A percentile compares a stretch with the other conserved stretches of the same genome.
These are phyloP conservation scores for Agaricales sp. DNA, from an alignment of 1,284 basidiomycete species.

Conservation along the genomic window DNA sequence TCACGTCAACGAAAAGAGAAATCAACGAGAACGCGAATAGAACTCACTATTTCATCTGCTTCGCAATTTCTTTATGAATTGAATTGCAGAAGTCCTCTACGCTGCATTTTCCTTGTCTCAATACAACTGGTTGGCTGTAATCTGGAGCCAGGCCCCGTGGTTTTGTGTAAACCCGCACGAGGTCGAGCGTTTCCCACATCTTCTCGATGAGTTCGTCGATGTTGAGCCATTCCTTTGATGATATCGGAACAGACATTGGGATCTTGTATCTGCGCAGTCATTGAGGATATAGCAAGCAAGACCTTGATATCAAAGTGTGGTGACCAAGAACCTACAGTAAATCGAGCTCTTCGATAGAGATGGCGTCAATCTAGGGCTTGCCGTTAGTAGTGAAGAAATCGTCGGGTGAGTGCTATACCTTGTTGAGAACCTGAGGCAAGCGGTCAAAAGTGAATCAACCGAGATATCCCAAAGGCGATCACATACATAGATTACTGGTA, in stretches of 20 bases:
- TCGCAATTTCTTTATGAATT: constrained; percentile 88
- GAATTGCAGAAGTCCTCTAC: constrained; percentile 90
- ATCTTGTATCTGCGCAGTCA: constrained; percentile 65
- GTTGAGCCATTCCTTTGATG: constrained; percentile 91
- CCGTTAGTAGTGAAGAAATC: constrained; percentile 17
- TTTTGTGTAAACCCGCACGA: constrained; percentile 93
- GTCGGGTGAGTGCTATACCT: constrained; percentile 29
- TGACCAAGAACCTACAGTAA: constrained; percentile 50
- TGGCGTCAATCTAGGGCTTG: constrained; percentile 80
- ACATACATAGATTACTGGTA: constrained; percentile 82
- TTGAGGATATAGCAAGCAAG: too few relatives aligned
- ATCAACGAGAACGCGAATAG: not conserved
- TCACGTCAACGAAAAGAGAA: constrained; percentile 5
- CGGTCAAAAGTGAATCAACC: constrained; percentile 4
- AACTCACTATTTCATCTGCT: constrained; percentile 84
- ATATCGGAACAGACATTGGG: constrained; percentile 91
- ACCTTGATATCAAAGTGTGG: too few relatives aligned
- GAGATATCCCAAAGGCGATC: constrained; percentile 5
- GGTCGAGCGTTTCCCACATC: constrained; percentile 86
- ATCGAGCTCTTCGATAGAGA: constrained; percentile 98
- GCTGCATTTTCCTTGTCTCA: constrained; percentile 64
- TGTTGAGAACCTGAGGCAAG: constrained; percentile 56
- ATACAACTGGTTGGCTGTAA: constrained; percentile 73
- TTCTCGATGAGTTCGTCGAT: constrained; percentile 88
- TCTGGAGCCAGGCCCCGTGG: constrained; percentile 89